These are phyloP conservation scores for Phytophthora cryptogea DNA, from an alignment of 352 stramenopile species.

Conservation along the genomic window DNA sequence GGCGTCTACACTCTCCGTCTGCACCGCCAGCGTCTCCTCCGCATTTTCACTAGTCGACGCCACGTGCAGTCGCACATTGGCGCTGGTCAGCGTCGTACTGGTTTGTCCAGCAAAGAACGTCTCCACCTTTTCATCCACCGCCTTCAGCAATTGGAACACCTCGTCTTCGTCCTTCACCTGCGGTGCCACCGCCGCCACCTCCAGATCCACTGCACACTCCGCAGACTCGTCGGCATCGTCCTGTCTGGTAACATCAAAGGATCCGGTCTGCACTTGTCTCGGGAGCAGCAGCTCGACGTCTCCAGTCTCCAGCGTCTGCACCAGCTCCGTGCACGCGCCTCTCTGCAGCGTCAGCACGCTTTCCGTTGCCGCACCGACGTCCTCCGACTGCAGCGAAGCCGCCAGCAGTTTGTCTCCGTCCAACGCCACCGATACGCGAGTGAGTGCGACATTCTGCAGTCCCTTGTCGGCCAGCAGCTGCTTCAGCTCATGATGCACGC, in stretches of 20 bases:
- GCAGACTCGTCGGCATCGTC: conserved; percentile 12
- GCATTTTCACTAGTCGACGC: conserved; percentile 4
- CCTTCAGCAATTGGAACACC: conserved; percentile 45
- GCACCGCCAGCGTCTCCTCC: conserved; percentile 8
- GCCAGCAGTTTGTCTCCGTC: conserved; percentile 34
- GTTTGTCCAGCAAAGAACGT: conserved; percentile 39
- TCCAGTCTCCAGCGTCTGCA: conserved; percentile 22
- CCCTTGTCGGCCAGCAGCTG: conserved; percentile 23
- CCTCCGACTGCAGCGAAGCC: conserved; percentile 24
- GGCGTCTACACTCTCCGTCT: conserved; percentile 11
- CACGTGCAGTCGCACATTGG: conserved; percentile 43
- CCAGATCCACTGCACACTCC: conserved; percentile 31
- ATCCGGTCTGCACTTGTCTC: conserved; percentile 24
- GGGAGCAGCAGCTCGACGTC: conserved; percentile 25
- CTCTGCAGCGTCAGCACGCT: conserved; percentile 37
- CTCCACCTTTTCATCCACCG: conserved; percentile 47
- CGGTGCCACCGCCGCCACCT: conserved; percentile 21
- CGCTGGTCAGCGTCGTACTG: conserved; percentile 24
- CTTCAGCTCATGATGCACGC: conserved; percentile 33
- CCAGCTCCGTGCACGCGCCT: conserved; percentile 33
- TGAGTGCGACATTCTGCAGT: conserved; percentile 29
- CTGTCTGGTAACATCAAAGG: conserved; percentile 30
- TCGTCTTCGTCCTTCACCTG: conserved; percentile 17
- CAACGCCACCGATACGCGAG: conserved; percentile 18
- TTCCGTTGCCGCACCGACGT: background rate